These are phyloP conservation scores for Polysphondylium violaceum DNA, from an alignment of 78 protist genomes.

Conservation along the genomic window DNA sequence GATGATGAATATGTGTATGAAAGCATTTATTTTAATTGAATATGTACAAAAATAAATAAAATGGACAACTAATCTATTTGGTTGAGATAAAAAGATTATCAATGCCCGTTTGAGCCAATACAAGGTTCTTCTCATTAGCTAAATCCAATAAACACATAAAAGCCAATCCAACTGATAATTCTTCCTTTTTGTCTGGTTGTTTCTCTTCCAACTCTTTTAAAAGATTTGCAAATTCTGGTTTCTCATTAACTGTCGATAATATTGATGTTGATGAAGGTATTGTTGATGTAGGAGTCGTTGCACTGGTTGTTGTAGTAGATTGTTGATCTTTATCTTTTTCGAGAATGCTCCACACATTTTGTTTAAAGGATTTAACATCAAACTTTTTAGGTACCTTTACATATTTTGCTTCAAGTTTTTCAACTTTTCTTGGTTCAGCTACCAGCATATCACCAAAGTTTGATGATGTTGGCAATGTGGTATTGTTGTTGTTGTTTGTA, in stretches of 20 bases:
- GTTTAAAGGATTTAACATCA: conserved; percentile 59
- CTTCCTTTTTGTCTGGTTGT: neutral
- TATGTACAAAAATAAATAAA: too few species aligned
- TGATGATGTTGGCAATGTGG: neutral
- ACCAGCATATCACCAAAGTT: conserved; percentile 21
- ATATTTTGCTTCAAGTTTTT: conserved; percentile 28
- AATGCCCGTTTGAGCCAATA: conserved; percentile 13
- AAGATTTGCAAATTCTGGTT: conserved; percentile 9
- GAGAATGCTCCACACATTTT: conserved; percentile 34
- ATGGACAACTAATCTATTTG: too few species aligned
- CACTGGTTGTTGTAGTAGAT: neutral
- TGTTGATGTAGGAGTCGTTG: neutral
- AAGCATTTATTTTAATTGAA: too few species aligned
- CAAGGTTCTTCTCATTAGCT: conserved; percentile 94
- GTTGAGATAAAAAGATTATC: conserved; percentile 31
- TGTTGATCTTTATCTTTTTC: neutral
- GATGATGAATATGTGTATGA: too few species aligned
- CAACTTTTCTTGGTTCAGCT: conserved; percentile 44
- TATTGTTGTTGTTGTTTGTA: conserved; percentile 7
- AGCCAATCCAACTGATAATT: conserved; percentile 71
- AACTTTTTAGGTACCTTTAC: conserved; percentile 69
- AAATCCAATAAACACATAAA: conserved; percentile 97
- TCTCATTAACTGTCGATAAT: neutral
- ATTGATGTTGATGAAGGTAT: neutral
- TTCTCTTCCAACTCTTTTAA: conserved; percentile 6